These are phyloP conservation scores for Paraglomus occultum DNA, from an alignment of 192 early-diverging fungal species.

Conservation along the genomic window DNA sequence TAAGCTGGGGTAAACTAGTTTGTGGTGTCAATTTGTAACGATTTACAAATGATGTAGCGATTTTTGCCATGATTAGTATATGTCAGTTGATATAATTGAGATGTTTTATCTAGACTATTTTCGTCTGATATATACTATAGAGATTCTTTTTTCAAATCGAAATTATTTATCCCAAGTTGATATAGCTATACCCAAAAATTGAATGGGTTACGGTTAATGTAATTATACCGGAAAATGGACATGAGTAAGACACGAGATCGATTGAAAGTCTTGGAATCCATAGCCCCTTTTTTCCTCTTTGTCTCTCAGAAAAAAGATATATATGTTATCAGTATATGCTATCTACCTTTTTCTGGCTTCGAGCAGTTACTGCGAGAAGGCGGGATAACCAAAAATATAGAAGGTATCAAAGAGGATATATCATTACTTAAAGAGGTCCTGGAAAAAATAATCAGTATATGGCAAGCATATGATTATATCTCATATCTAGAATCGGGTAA, in stretches of 20 bases:
- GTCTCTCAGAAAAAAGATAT: too few species aligned
- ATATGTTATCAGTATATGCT: too few species aligned
- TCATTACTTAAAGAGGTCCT: slow-evolving; percentile 19
- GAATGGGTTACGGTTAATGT: slow-evolving; percentile 18
- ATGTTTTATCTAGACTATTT: slow-evolving; percentile 16
- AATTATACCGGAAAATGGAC: slow-evolving; percentile 29
- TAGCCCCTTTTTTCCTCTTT: not conserved
- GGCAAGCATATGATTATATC: not conserved
- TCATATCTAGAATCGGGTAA: slow-evolving; percentile 5
- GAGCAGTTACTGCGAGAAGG: too few species aligned
- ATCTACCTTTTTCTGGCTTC: too few species aligned
- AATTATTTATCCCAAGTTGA: not conserved
- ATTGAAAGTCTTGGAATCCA: slow-evolving; percentile 22
- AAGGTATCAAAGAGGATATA: slow-evolving; percentile 18
- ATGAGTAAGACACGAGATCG: slow-evolving; percentile 13
- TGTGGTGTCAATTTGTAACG: not conserved
- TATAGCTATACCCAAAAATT: slow-evolving; percentile 28
- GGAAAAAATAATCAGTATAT: slow-evolving; percentile 19
- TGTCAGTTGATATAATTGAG: not conserved
- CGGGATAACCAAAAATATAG: slow-evolving; percentile 5
- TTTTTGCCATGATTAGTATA: slow-evolving; percentile 16
- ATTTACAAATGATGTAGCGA: slow-evolving; percentile 18
- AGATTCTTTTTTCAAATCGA: slow-evolving; percentile 20
- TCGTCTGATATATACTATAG: slow-evolving; percentile 10
- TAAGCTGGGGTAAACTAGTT: slow-evolving; percentile 7